Evolutionary conservation across 306 rosid genomes (phyloP).

Genomic region (Aeschynomene evenia): DNA sequence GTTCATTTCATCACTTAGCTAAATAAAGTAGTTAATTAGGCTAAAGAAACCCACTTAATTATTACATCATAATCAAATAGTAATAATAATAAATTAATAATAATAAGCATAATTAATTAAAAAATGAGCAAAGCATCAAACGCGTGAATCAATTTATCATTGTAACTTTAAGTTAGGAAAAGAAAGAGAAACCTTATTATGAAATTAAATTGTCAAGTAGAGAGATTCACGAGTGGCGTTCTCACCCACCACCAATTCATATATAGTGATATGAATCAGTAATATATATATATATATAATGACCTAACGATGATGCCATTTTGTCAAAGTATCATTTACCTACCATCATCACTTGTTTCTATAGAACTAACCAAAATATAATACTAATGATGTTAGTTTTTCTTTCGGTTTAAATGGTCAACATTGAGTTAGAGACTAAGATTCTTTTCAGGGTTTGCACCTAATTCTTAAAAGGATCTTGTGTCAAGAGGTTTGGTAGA

Average conservation of each 20-base stretch:
- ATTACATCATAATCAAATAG: not conserved
- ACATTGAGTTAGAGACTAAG: not conserved
- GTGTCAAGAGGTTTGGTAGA: not conserved
- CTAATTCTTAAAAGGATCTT: not conserved
- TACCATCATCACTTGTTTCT: not conserved
- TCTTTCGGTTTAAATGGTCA: not conserved
- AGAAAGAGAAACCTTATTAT: too few relatives aligned
- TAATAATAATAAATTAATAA: not conserved
- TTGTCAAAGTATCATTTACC: slow-evolving; percentile 12
- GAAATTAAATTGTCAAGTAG: not conserved
- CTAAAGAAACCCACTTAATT: not conserved
- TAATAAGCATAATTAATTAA: not conserved
- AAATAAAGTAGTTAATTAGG: too few relatives aligned
- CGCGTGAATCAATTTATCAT: not conserved
- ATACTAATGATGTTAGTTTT: too few relatives aligned
- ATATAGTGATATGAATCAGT: not conserved
- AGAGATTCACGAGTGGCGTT: not conserved
- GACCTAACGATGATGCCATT: slow-evolving; percentile 4
- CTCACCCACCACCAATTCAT: not conserved
- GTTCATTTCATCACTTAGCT: too few relatives aligned
- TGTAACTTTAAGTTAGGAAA: not conserved
- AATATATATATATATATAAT: not conserved
- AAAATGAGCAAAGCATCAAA: not conserved
- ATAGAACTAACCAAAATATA: not conserved
- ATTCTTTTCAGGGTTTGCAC: not conserved